Evolutionary conservation across 2,329 filamentous ascomycete genomes (phyloP), one percentile per base, ranked within the genome.

Genomic region (Verticillium longisporum): DNA sequence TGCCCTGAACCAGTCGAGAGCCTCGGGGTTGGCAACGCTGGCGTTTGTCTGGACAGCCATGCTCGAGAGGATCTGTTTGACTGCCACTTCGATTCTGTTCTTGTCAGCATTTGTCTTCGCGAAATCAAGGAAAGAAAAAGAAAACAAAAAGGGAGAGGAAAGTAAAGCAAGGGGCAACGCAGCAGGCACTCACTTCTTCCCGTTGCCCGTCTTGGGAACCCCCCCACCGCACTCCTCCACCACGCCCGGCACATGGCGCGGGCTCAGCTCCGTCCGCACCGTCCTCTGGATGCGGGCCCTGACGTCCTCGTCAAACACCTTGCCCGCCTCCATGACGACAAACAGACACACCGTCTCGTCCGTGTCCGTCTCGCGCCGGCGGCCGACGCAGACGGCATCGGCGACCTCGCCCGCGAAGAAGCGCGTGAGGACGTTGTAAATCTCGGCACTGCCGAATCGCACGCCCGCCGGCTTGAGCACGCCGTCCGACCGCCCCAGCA

Each of bases 31-130:
- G 4, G 92, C 91, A n/a, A 98, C 93, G 69, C 91, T 96, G 0
- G 93, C 92, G 57, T 92, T 92, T 0, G 91, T 95, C 79, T 92
- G 93, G 66, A 97, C 87, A 59, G 91, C 85, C 74, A 93, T 78
- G 0, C 93, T 94, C 33, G 91, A 96, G 1, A 99, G 77, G 55
- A 98, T 97, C 75, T 97, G 93, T 80, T 98, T 98, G 6, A 98
- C 94, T 0, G 92, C 91, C 56, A 96, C 92, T 74, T 99, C 94
- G 62, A 99, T 91, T 76, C 88, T 91, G 45, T 9, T 4, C 10
- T 26, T 10, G 60, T 71, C 64, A 70, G 62, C 32, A 59, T 14
- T 33, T 11, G 6, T 34, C 21, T 36, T 26, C 26, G 26, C 26
- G 26, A 26, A 26, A 26, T 26, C 26, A 26, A 26, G 3, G 26